Evolutionary conservation across 2,329 filamentous ascomycete genomes (phyloP), one percentile per base, ranked within the genome.

Genomic region (Nakataea oryzae): DNA sequence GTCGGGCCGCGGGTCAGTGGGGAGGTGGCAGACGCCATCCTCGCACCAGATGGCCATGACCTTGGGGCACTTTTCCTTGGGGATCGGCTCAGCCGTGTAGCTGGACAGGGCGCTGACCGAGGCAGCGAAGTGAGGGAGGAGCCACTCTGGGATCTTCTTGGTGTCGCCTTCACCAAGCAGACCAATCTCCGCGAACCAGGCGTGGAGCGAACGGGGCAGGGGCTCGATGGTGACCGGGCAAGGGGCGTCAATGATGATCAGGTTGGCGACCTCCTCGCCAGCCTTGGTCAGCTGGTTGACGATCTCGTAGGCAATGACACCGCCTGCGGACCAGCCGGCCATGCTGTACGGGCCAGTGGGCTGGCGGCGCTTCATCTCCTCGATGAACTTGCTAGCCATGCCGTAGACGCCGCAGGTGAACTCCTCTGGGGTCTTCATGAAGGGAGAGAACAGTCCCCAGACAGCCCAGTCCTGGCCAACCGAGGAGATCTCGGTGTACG

Each of bases 301-400:
- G 12, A 86, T 85, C 67, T 89, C 85, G 68, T 84, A 90, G 55
- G 88, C 87, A 63, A 87, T 86, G 58, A 90, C 86, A 47, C 89
- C 88, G 29, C 89, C 89, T 1, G 87, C 88, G n/a, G 85, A 89
- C 89, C 88, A 92, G 28, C 89, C 89, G 21, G 85, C 82, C 1
- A 91, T 74, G 60, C 81, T 80, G 73, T 90, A 90, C 0, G 87
- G 86, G 0, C 89, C 89, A 27, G 77, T 69, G 3, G 87, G 85
- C 73, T 91, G 88, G 60, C 87, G 86, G 6, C 85, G 82, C 73
- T 85, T 86, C 73, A 91, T 88, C 74, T 91, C 88, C 5, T 79
- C 75, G 54, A 89, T 81, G 73, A 87, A 89, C 70, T 86, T 81
- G 66, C 80, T 74, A 7, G 86, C 83, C 70, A 88, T 84, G 29